Evolutionary conservation across 495 filamentous ascomycete species (phyloP).

Genomic region (Lasiosphaeria ovina): DNA sequence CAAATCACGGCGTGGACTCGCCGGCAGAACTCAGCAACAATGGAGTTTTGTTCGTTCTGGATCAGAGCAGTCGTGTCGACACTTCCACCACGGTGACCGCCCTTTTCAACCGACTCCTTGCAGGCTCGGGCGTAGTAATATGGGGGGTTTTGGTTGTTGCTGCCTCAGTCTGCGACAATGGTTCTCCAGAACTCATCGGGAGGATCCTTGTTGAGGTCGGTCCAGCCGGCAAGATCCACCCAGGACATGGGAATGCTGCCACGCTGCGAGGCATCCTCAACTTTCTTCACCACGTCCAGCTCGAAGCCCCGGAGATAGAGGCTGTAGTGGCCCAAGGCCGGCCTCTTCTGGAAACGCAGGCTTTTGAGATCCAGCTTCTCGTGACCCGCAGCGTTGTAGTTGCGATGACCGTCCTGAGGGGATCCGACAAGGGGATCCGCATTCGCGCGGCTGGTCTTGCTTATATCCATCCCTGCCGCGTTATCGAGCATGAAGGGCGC

Average conservation of each 20-base stretch:
- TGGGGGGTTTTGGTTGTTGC: constrained; percentile 31
- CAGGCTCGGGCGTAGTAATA: constrained; percentile 35
- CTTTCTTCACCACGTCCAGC: constrained; percentile 28
- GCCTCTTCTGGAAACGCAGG: constrained; percentile 30
- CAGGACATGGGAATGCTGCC: constrained; percentile 20
- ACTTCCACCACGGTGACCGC: constrained; percentile 24
- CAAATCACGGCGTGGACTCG: constrained; percentile 43
- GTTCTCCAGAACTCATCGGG: constrained; percentile 45
- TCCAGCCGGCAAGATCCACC: constrained; percentile 28
- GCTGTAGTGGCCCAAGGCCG: constrained; percentile 31
- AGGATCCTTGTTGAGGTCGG: constrained; percentile 14
- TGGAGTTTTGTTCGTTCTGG: constrained; percentile 31
- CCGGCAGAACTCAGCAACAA: constrained; percentile 39
- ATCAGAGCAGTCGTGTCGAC: constrained; percentile 40
- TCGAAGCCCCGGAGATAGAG: constrained; percentile 38
- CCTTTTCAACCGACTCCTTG: constrained; percentile 18
- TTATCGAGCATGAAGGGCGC: constrained; percentile 17
- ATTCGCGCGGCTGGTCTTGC: constrained; percentile 33
- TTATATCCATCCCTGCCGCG: constrained; percentile 19
- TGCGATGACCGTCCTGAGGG: constrained; percentile 21
- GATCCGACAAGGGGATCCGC: constrained; percentile 41
- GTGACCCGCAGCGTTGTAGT: constrained; percentile 33
- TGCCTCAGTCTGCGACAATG: constrained; percentile 41
- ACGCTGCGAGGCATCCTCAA: constrained; percentile 19
- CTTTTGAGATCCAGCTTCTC: constrained; percentile 26